phyloP scores from a whole-genome alignment of 345 rosid species.

The Iberis pinnata region DNA sequence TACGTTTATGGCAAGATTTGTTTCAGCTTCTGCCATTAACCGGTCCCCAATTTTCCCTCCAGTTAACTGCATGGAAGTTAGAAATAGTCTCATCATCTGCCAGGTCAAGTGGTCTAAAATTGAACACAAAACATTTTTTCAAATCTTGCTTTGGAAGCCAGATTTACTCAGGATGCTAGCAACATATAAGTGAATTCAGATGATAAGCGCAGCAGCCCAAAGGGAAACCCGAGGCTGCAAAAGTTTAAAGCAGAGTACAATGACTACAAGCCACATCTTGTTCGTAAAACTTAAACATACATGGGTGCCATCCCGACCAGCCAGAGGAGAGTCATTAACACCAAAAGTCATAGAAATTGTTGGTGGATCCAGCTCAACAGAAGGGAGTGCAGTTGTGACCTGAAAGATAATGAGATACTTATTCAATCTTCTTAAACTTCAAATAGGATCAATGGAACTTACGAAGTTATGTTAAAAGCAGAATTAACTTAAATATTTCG shows the following conservation, averaged over 20 bases:
- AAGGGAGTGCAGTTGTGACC: constrained; percentile 78
- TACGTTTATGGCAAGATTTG: constrained; percentile 93
- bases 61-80: constrained; percentile 56
- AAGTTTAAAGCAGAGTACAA: constrained; percentile 1
- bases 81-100: constrained; percentile 4
- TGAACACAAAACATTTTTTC: constrained; percentile 2
- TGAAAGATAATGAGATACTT: constrained; percentile 26
- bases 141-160: constrained; percentile 4
- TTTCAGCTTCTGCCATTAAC: constrained; percentile 90
- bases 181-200: constrained; percentile 4
- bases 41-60: constrained; percentile 89
- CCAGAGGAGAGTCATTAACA: constrained; percentile 95
- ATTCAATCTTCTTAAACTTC: constrained; percentile 14
- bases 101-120: constrained; percentile 6
- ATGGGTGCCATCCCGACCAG: constrained; percentile 89
- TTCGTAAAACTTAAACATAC: constrained; percentile 41
- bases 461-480: constrained; percentile 1
- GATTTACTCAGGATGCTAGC: not conserved
- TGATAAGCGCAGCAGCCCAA: constrained; percentile 4
- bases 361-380: constrained; percentile 89
- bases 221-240: not conserved
- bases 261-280: constrained; percentile 3
- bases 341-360: constrained; percentile 99
- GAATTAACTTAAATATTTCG: not conserved
- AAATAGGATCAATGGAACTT: constrained; percentile 8